Evolutionary conservation across 371 early-diverging fungal genomes (phyloP), one percentile per base, ranked within the genome.

Genomic region (Rhizopus arrhizus): DNA sequence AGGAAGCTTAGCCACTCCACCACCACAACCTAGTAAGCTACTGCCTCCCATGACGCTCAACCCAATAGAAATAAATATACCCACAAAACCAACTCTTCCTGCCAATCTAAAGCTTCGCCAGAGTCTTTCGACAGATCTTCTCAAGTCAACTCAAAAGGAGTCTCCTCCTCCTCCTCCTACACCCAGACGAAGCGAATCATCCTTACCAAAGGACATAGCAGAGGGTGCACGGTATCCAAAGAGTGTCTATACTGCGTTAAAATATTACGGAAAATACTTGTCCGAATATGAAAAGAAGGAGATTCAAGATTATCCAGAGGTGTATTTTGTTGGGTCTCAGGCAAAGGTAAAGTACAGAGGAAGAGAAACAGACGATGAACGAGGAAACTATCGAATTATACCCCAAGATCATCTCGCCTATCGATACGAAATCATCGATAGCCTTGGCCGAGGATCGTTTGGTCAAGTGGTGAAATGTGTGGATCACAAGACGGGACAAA

Each of bases 371-470:
- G 94, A 94, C 68, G 95, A 95, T 73, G 85, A 92, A 55, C 87
- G 92, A 4, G 95, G 95, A n/a, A 95, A 94, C 68, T 94, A 94
- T 56, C 77, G 86, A 47, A 82, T 95, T 38, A 84, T 88, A 41
- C 72, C 79, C 46, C 86, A 90, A 59, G 96, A 96, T 73, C 96
- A 96, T 67, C 65, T 96, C 38, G 80, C 81, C 50, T 96, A 92
- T 72, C 88, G 96, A 7, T 97, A 95, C 74, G 95, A 95, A 73
- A 80, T 97, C 29, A 56, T 94, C 41, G 89, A 88, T 15, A 74
- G 89, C 34, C 74, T 98, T 11, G 99, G 99, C 43, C 92, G 93
- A 69, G 98, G 99, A 9, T 94, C 95, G 7, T 99, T 97, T 78
- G 98, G 99, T 10, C 96, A 98, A 70, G 98, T 98, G 3, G 85